Evolutionary conservation across 2,329 filamentous ascomycete genomes (phyloP), one percentile per base, ranked within the genome.

Genomic region (Cercospora zeina): DNA sequence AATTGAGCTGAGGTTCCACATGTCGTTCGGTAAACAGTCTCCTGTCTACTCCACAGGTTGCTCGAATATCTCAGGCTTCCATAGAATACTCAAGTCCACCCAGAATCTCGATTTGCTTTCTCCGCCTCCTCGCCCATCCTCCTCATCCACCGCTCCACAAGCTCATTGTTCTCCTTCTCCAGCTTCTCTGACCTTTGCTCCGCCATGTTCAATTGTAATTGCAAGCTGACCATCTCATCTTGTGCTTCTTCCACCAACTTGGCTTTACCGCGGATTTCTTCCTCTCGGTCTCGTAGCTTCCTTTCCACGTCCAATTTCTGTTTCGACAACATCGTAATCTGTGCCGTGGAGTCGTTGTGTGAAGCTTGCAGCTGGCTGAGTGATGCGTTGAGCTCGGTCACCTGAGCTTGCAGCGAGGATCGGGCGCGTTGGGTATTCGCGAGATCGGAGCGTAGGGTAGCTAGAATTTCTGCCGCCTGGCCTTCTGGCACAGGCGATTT

Each of bases 61-160:
- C 27, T 19, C 21, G 14, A 5, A 47, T 14, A 6, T 7, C 13
- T 6, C 4, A 27, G 7, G 6, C 21, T 49, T 49, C 21, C 14
- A 2, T 11, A n/a, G 13, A n/a, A 13, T 21, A 7, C 19, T 58
- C 45, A 71, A 57, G 65, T 57, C 72, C 73, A 74, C 45, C 61
- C 66, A 53, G 68, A 69, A 27, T 71, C 70, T 33, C 82, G 74
- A 71, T 97, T 97, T 88, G 96, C 93, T 65, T 85, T 87, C 60
- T 95, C 90, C 10, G 90, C 93, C 78, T 97, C 93, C 73, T 88
- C 84, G 3, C 87, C 89, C 84, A 95, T 95, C 66, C 89, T 83
- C 72, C 86, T 87, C 89, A 97, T 93, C 91, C 93, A 97, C 59
- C 95, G 83, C 74, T 92, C 89, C 58, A 97, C 87, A 59, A 99